phyloP scores from a whole-genome alignment of 306 rosid species.

The Dryas octopetala region DNA sequence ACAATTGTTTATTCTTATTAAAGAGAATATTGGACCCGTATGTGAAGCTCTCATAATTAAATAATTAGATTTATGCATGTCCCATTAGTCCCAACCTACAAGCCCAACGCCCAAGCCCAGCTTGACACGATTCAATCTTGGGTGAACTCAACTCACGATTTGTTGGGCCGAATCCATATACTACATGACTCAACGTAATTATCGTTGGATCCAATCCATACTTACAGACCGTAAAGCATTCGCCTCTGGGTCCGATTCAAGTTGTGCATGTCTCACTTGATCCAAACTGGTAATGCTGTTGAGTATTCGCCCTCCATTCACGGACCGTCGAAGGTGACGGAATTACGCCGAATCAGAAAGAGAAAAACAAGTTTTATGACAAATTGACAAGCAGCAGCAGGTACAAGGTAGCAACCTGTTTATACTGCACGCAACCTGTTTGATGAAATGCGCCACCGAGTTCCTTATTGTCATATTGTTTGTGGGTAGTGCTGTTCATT shows the following conservation, averaged over 20 bases:
- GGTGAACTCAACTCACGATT: too few relatives aligned
- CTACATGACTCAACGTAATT: not conserved
- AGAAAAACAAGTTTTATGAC: not conserved
- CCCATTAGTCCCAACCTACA: too few relatives aligned
- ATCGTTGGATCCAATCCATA: not conserved
- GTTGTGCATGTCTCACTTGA: not conserved
- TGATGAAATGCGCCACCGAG: constrained; percentile 28
- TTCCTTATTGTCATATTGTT: constrained; percentile 4
- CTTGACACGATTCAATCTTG: too few relatives aligned
- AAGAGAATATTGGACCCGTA: too few relatives aligned
- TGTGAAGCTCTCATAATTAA: too few relatives aligned
- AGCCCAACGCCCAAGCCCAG: too few relatives aligned
- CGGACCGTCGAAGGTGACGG: not conserved
- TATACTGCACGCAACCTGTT: constrained; percentile 10
- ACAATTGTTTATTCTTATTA: too few relatives aligned
- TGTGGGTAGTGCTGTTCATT: not conserved
- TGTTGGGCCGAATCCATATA: not conserved
- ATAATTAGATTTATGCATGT: too few relatives aligned
- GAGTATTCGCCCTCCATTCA: not conserved
- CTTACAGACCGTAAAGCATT: not conserved
- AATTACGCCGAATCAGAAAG: not conserved
- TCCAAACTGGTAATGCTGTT: not conserved
- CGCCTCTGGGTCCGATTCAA: not conserved
- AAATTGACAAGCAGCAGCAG: not conserved
- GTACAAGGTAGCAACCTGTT: not conserved